Evolutionary conservation across 2,329 filamentous ascomycete species (phyloP), one percentile per base, ranked within the genome.

Genomic region (Claviceps monticola): DNA sequence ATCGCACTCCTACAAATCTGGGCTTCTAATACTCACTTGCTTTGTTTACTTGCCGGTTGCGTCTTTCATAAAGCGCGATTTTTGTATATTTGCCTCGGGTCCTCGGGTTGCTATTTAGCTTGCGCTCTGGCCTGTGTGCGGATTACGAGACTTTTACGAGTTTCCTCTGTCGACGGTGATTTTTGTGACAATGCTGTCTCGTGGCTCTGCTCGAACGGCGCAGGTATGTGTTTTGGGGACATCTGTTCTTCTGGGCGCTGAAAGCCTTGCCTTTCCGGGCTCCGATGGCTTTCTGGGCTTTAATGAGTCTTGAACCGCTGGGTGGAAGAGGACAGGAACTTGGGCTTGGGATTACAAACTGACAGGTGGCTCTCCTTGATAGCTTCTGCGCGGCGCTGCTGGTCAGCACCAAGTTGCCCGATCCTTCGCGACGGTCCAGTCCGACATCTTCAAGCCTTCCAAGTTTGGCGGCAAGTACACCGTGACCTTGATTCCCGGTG

Each of bases 401-500:
- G 63, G 51, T 16, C 68, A 62, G 62, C 70, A 71, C 59, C 69
- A 70, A 60, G 64, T 67, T 58, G 67, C 72, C 54, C 76, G 78
- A 67, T 72, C 73, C 62, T 83, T 89, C 69, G 88, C 88, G 62
- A 95, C 88, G 58, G 77, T 95, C 62, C 82, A 89, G 72, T 86
- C 86, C 69, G 93, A 97, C 73, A 91, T 97, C 73, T 96, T 97
- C 82, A 95, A 96, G 81, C 90, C 90, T 62, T 89, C 91, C 75
- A 93, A 97, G 80, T 97, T 90, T 71, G 93, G 93, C 70, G 88
- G 91, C 75, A 98, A 97, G 78, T 98, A 97, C 80, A 98, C 93
- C 39, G 91, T 96, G 63, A 96, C 91, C 58, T 79, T 98, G 66
- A 97, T 98, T 69, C 93, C 93, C 71, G 93, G 91, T 81, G 93